Evolutionary conservation across 1,284 basidiomycete genomes (phyloP).

Genomic region (Ustilago cynodontis): DNA sequence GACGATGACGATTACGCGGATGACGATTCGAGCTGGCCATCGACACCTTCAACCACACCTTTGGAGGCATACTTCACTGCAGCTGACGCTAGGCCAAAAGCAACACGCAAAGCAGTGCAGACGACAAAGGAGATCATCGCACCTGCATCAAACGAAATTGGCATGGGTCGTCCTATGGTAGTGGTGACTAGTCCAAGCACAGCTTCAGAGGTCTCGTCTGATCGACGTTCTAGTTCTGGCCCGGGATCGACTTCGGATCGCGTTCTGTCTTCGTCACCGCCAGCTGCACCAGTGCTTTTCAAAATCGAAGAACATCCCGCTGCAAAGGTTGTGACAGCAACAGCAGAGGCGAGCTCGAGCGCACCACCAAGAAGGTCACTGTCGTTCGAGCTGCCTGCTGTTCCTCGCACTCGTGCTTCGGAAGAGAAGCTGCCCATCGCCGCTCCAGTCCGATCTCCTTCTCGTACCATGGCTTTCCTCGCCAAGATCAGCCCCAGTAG

Average conservation of each 20-base stretch:
- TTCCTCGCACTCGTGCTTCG: conserved; percentile 16
- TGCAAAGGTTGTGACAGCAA: conserved; percentile 3
- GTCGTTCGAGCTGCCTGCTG: conserved; percentile 35
- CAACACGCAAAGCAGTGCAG: conserved; percentile 19
- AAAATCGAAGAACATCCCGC: conserved; percentile 35
- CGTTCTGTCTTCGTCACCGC: conserved; percentile 20
- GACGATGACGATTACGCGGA: conserved; percentile 34
- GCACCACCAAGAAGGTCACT: conserved; percentile 24
- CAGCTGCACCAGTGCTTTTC: conserved; percentile 24
- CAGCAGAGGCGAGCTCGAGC: neutral
- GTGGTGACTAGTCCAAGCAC: conserved; percentile 50
- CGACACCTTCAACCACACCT: conserved; percentile 47
- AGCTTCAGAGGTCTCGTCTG: conserved; percentile 44
- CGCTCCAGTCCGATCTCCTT: conserved; percentile 24
- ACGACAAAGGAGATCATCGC: conserved; percentile 42
- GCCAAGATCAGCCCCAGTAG: conserved; percentile 34
- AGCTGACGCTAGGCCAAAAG: conserved; percentile 7
- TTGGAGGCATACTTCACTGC: conserved; percentile 43
- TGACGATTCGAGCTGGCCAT: conserved; percentile 55
- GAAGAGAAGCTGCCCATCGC: conserved; percentile 10
- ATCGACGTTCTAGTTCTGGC: conserved; percentile 38
- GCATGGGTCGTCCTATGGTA: conserved; percentile 47
- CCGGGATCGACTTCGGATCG: conserved; percentile 30
- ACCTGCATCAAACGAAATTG: conserved; percentile 15
- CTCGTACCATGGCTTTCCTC: conserved; percentile 33